Conservation (phyloP, 306 rosid species). For the Phaseolus lunatus region DNA sequence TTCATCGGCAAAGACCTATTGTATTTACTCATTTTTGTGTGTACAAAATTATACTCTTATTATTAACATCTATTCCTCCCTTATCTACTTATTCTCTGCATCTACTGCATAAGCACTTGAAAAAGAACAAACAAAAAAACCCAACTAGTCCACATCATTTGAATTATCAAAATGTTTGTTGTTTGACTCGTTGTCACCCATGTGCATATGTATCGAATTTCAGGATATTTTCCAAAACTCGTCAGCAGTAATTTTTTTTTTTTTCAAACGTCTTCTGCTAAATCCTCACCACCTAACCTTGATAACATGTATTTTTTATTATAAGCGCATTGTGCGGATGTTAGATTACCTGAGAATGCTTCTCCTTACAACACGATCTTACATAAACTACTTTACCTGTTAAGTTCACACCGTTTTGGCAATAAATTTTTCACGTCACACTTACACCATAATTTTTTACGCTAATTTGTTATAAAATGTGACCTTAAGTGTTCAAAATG, state of each 20-base stretch:
- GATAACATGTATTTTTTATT: too few species aligned
- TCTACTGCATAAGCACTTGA: background rate
- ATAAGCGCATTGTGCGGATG: background rate
- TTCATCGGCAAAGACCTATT: too few species aligned
- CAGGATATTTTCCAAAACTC: background rate
- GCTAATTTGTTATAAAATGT: too few species aligned
- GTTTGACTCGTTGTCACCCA: background rate
- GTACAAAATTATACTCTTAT: too few species aligned
- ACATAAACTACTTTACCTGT: background rate
- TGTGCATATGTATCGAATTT: background rate
- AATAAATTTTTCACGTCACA: background rate
- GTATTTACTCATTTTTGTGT: too few species aligned
- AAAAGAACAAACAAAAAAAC: background rate
- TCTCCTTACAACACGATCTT: background rate
- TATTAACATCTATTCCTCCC: too few species aligned
- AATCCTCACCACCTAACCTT: background rate
- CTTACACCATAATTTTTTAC: background rate
- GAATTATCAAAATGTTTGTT: background rate
- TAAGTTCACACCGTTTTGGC: background rate
- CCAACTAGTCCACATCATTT: background rate
- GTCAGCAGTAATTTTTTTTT: too few species aligned
- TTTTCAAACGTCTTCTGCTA: background rate
- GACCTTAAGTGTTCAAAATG: too few species aligned
- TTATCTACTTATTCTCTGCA: too few species aligned
- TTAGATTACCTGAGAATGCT: too few species aligned